These are phyloP conservation scores for Tulasnella sp. DNA, from an alignment of 768 basidiomycete species.

Conservation along the genomic window DNA sequence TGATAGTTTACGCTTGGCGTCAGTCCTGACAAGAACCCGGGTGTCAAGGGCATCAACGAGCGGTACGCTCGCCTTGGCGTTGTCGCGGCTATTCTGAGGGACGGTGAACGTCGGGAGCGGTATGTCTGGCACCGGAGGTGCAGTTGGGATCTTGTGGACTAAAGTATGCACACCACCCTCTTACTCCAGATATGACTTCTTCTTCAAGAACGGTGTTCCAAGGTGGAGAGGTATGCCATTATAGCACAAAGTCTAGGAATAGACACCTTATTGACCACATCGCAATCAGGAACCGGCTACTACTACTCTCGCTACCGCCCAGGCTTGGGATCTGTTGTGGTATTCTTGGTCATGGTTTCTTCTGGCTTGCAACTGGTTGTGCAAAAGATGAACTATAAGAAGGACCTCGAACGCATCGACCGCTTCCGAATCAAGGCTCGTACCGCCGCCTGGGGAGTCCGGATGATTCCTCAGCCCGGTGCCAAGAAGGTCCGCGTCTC, in stretches of 20 bases:
- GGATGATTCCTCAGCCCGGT: slow-evolving; percentile 57
- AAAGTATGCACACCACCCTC: background rate
- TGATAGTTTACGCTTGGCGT: background rate
- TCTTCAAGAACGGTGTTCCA: slow-evolving; percentile 96
- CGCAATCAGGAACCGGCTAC: slow-evolving; percentile 66
- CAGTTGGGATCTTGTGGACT: slow-evolving; percentile 35
- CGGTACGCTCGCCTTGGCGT: slow-evolving; percentile 90
- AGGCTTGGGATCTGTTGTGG: slow-evolving; percentile 74
- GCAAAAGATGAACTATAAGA: slow-evolving; percentile 69
- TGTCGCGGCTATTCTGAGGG: slow-evolving; percentile 74
- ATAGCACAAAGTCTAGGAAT: too few species aligned
- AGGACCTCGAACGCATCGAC: slow-evolving; percentile 67
- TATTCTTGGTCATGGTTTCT: slow-evolving; percentile 72
- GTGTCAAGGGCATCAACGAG: slow-evolving; percentile 74
- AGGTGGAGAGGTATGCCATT: slow-evolving; percentile 67
- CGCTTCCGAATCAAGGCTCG: slow-evolving; percentile 58
- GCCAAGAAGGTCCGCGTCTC: slow-evolving; percentile 58
- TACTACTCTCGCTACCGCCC: slow-evolving; percentile 96
- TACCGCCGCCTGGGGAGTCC: slow-evolving; percentile 76
- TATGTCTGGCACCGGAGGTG: slow-evolving; percentile 48
- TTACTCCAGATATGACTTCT: slow-evolving; percentile 41
- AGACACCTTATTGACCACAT: background rate
- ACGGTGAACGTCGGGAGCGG: slow-evolving; percentile 69
- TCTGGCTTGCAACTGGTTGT: slow-evolving; percentile 79
- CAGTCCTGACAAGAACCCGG: slow-evolving; percentile 95